Evolutionary conservation across 805 yeast species (phyloP), one percentile per base, ranked within the genome.

Genomic region (Pichia occidentalis): DNA sequence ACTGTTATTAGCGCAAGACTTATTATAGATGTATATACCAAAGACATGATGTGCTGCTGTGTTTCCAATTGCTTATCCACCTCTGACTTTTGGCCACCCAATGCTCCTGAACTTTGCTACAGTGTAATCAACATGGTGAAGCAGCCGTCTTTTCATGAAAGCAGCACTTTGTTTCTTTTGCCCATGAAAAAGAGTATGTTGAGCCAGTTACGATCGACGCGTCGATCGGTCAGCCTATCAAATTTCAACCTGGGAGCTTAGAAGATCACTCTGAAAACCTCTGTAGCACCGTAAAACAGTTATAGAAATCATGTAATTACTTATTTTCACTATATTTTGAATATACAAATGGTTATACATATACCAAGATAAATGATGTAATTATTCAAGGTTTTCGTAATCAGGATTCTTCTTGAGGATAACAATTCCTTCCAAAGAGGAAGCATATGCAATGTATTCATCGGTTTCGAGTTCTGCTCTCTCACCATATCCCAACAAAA

Each of bases 401-500:
- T 85, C 95, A 6, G 94, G 95, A 53, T 88, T 85, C 68, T 92
- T 90, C 68, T 74, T 85, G 59, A 92, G 71, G 46, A 92, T 85
- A 29, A 90, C 97, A 46, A 92, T 74, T 35, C 98, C 98, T 60
- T 92, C 99, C 47, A 92, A 69, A 30, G 88, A 75, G 41, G 78
- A 73, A 9, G 92, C 74, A 50, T 86, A 71, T 44, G 95, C 77
- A 45, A 85, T 70, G 64, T 88, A 92, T 63, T 92, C 96, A 44
- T 87, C 95, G 51, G 84, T 87, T 58, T 94, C 99, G 49, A 92
- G 68, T 61, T 92, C 99, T 0, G 98, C 99, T 46, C 97, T 73
- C 61, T 92, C 99, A 30, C 97, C 97, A 51, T 80, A 79, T 28
- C 92, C 88, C 40, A 92, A 70, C 51, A 92, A 68, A 16, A 92